A percentile compares a stretch with the other conserved stretches of the same genome.
Conservation (phyloP, 345 rosid species). For the Capsella bursapastoris region DNA sequence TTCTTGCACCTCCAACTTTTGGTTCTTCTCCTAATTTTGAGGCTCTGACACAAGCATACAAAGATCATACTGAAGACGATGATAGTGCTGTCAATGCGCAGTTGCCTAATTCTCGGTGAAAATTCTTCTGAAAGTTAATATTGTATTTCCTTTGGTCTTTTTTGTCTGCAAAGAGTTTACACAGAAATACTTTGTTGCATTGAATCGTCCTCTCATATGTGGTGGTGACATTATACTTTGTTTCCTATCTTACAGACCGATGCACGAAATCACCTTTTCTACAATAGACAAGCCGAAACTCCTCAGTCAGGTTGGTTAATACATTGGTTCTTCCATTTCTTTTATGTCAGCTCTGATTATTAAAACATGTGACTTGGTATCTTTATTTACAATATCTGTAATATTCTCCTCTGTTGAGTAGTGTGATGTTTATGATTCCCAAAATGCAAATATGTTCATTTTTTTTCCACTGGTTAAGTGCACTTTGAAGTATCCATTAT, state of each 20-base stretch:
- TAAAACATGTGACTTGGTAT: constrained; percentile 11
- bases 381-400: not conserved
- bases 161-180: constrained; percentile 18
- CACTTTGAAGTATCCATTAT: constrained; percentile 4
- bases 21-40: constrained; percentile 87
- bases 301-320: constrained; percentile 75
- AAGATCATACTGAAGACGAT: constrained; percentile 61
- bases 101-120: constrained; percentile 44
- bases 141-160: not conserved
- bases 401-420: constrained; percentile 6
- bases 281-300: constrained; percentile 96
- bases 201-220: constrained; percentile 3
- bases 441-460: not conserved
- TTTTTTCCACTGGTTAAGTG: not conserved
- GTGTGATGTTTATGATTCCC: not conserved
- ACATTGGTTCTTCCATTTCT: not conserved
- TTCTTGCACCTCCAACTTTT: constrained; percentile 93
- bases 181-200: constrained; percentile 12
- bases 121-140: not conserved
- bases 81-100: constrained; percentile 61
- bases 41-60: constrained; percentile 57
- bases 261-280: constrained; percentile 96
- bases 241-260: constrained; percentile 68
- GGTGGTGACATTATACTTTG: constrained; percentile 28
- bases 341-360: not conserved